A percentile compares a stretch with the other conserved stretches of the same genome.
phyloP scores from a whole-genome alignment of 176 grass and related monocot species.

The Tillandsia leiboldiana region DNA sequence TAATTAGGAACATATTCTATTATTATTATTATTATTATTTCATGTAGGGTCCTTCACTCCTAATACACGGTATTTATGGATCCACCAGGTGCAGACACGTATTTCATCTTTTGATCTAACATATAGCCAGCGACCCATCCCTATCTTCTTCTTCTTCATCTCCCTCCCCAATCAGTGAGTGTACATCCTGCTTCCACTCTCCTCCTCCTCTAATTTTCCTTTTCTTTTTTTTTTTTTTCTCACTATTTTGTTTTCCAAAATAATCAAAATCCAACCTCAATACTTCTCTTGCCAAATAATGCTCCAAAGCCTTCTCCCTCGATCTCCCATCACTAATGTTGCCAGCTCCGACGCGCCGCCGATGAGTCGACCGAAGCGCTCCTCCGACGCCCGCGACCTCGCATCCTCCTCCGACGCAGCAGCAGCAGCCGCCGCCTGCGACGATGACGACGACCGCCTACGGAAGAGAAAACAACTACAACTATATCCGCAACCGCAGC shows the following conservation, averaged over 20 bases:
- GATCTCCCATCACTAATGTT: slow-evolving; percentile 23
- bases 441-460: not conserved
- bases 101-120: too few species aligned
- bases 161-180: not conserved
- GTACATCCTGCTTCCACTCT: not conserved
- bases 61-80: too few species aligned
- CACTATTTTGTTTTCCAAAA: slow-evolving; percentile 8
- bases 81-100: too few species aligned
- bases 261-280: slow-evolving; percentile 10
- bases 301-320: slow-evolving; percentile 44
- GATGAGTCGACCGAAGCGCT: slow-evolving; percentile 45
- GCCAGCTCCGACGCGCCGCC: slow-evolving; percentile 6
- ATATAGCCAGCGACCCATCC: not conserved
- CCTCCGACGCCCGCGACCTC: slow-evolving; percentile 13
- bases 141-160: not conserved
- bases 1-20: too few species aligned
- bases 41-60: too few species aligned
- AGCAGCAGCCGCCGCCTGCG: slow-evolving; percentile 1
- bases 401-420: slow-evolving; percentile 11
- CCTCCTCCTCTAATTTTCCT: not conserved
- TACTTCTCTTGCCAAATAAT: slow-evolving; percentile 24
- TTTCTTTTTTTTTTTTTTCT: not conserved
- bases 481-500: slow-evolving; percentile 7
- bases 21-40: too few species aligned
- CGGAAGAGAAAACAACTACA: slow-evolving; percentile 1